A percentile compares a stretch with the other conserved stretches of the same genome.
Conservation (phyloP, 306 rosid species). For the Lathyrus tuberosus region DNA sequence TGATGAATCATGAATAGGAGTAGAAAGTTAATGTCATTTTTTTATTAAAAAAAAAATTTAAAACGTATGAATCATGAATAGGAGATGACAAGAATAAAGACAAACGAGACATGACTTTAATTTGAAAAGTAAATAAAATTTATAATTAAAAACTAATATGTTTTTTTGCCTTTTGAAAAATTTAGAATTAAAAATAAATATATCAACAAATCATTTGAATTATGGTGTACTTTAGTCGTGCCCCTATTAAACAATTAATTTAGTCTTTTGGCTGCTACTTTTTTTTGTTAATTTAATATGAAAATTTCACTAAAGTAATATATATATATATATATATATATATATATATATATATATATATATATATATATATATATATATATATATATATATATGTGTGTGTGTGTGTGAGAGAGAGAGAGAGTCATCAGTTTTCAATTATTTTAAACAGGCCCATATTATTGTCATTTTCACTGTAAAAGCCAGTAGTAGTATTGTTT, state of each 20-base stretch:
- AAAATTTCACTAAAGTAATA: background rate
- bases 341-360: too few species aligned
- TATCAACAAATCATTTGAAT: background rate
- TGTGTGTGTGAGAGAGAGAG: too few species aligned
- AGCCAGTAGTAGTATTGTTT: background rate
- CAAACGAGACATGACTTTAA: background rate
- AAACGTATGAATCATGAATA: too few species aligned
- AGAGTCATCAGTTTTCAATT: background rate
- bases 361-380: too few species aligned
- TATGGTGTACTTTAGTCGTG: background rate
- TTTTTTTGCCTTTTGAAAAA: too few species aligned
- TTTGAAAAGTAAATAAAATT: background rate
- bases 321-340: too few species aligned
- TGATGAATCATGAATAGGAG: too few species aligned
- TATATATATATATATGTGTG: too few species aligned
- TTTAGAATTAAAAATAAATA: background rate
- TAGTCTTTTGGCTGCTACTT: background rate
- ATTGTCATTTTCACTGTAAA: constrained; percentile 35
- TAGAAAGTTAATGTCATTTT: too few species aligned
- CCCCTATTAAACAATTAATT: background rate
- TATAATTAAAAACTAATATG: background rate
- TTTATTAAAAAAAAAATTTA: too few species aligned
- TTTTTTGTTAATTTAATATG: too few species aligned
- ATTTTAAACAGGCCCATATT: constrained; percentile 5
- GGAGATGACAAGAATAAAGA: background rate